Base-by-base conservation (phyloP, 164 flowering plant species). In the Dillenia suffruticosa region DNA sequence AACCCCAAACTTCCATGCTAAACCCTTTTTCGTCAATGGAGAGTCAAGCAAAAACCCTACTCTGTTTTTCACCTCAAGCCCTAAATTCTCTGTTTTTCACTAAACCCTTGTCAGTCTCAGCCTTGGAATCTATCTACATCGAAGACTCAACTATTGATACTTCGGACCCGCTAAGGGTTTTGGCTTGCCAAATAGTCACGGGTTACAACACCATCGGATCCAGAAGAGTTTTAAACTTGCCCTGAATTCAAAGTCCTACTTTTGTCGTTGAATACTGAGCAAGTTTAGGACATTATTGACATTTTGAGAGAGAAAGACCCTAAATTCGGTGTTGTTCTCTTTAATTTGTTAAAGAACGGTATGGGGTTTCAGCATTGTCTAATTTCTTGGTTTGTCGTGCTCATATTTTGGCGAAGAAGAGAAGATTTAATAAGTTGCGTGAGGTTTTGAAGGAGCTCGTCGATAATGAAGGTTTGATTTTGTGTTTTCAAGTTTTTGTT, bases 351-450 rank as follows among this genome's bases (percentile, higher is more conserved):
- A 70, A 72, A 65, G 49, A 61, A 63, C 56, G 77, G 74, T 59
- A 62, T 69, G 49, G 80, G 82, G 43, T 66, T 76, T 67, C 73
- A 60, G 58, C 86, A 74, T 67, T 78, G 86, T 15, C 71, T 66
- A 67, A 13, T 68, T 51, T 76, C 82, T 6, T 43, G 56, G 47
- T 65, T 90, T 12, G 64, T 70, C 16, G 61, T n/a, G 74, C 80
- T 26, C 89, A 86, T 68, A 56, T 74, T 61, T 70, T 88, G 75
- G 94, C 90, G 10, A 57, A 53, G 26, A 58, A 75, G 50, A 47
- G 77, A 63, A 58, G 78, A 24, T 56, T 69, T 54, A 67, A 68
- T 58, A 80, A 76, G 57, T 49, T 83, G 70, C 63, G 72, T 15
- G 48, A 19, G 50, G 65, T 83, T 63, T 19, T 86, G 45, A 58